A percentile compares a stretch with the other conserved stretches of the same genome.
phyloP scores from a whole-genome alignment of 805 yeast species.

The Candida sonorensis region DNA sequence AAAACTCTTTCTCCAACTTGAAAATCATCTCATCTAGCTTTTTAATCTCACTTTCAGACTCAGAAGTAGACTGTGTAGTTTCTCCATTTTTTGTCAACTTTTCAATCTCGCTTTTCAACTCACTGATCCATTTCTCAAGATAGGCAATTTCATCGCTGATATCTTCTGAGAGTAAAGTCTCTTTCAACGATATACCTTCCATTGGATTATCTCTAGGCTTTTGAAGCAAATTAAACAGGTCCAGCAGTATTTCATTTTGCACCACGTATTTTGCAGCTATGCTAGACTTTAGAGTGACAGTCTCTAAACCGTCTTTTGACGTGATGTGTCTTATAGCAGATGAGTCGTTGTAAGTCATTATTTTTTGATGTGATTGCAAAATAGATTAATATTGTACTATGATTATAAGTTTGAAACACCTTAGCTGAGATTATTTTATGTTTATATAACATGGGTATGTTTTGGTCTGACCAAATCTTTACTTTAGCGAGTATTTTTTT shows the following conservation, averaged over 20 bases:
- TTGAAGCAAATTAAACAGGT: conserved; percentile 12
- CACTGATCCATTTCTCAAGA: conserved; percentile 10
- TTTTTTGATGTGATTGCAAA: not conserved
- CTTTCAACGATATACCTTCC: conserved; percentile 16
- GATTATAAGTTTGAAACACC: not conserved
- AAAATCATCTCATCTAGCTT: conserved; percentile 9
- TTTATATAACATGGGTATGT: too few relatives aligned
- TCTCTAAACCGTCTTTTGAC: conserved; percentile 17
- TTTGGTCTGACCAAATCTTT: too few relatives aligned
- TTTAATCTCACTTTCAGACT: conserved; percentile 6
- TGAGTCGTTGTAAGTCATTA: conserved; percentile 17
- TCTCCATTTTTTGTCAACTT: not conserved
- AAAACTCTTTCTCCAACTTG: conserved; percentile 15
- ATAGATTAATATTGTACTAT: too few relatives aligned
- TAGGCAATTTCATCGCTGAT: conserved; percentile 11
- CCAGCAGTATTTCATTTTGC: conserved; percentile 25
- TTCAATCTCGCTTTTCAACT: conserved; percentile 8
- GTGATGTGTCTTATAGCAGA: conserved; percentile 20
- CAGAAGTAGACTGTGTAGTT: not conserved
- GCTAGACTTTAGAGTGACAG: conserved; percentile 27
- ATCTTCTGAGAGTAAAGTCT: conserved; percentile 11
- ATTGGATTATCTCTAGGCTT: conserved; percentile 3
- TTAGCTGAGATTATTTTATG: not conserved
- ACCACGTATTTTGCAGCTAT: conserved; percentile 27
- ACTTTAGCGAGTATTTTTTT: too few relatives aligned